Evolutionary conservation across 345 rosid genomes (phyloP).

Genomic region (Bretschneidera sinensis): DNA sequence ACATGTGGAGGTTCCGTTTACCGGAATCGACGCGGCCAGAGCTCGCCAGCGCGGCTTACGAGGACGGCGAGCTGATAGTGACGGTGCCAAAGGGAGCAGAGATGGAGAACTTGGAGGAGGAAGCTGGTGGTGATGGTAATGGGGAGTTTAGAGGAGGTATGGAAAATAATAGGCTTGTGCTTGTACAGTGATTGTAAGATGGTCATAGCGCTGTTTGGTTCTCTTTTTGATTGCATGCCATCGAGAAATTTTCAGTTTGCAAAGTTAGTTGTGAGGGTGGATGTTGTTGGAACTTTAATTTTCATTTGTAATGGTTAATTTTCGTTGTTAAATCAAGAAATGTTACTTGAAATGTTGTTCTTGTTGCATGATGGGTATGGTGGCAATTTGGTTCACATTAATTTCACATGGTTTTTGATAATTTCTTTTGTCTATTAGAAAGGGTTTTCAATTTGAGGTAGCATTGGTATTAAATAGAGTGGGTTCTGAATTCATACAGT

Average conservation of each 20-base stretch:
- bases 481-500: not conserved
- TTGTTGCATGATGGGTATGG: not conserved
- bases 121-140: conserved; percentile 25
- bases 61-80: conserved; percentile 73
- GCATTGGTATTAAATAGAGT: not conserved
- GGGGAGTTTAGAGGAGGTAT: conserved; percentile 68
- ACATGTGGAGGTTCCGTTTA: conserved; percentile 88
- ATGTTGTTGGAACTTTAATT: conserved; percentile 13
- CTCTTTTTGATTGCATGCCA: conserved; percentile 15
- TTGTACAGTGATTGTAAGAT: conserved; percentile 58
- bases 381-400: not conserved
- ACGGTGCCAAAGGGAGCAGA: conserved; percentile 75
- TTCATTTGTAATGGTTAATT: conserved; percentile 9
- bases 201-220: not conserved
- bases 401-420: not conserved
- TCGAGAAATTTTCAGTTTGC: conserved; percentile 21
- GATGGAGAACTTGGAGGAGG: conserved; percentile 33
- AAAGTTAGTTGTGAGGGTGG: conserved; percentile 15
- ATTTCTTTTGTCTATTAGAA: too few relatives aligned
- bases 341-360: conserved; percentile 9
- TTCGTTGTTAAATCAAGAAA: conserved; percentile 25
- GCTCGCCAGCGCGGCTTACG: conserved; percentile 75
- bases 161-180: conserved; percentile 74
- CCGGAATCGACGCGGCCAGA: conserved; percentile 88
- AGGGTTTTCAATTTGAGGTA: not conserved